Percentiles rank a stretch among this genome's conserved stretches.
Conservation (phyloP, 257 asterid genomes). For the Fraxinus anomala region DNA sequence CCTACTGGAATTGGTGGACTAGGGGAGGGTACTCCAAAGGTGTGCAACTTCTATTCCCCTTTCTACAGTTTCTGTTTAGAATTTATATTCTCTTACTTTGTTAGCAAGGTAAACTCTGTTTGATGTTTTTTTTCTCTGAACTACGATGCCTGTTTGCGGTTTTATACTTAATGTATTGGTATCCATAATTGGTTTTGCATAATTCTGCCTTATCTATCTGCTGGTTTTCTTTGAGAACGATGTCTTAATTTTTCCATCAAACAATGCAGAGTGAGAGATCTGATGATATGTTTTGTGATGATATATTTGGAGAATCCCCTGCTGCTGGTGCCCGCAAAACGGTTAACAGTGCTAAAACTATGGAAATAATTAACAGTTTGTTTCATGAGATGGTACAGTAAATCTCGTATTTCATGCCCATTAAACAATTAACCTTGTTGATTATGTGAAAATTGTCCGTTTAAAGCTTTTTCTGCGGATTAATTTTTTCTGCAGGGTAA, state of each 20-base stretch:
- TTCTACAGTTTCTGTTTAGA: not conserved
- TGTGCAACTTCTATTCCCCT: conserved; percentile 29
- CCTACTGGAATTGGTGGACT: conserved; percentile 70
- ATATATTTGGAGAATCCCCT: conserved; percentile 97
- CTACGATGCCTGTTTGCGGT: not conserved
- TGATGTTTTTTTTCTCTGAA: not conserved
- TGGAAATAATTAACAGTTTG: not conserved
- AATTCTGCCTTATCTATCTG: conserved; percentile 7
- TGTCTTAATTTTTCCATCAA: conserved; percentile 20
- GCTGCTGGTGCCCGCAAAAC: conserved; percentile 71
- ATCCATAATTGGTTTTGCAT: not conserved
- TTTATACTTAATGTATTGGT: no score
- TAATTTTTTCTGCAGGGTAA: conserved; percentile 58
- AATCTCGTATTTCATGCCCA: not conserved
- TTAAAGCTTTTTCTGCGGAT: not conserved
- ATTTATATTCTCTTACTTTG: not conserved
- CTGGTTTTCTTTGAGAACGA: conserved; percentile 13
- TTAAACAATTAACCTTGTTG: not conserved
- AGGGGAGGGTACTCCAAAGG: conserved; percentile 97
- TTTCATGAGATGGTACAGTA: not conserved
- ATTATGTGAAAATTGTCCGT: not conserved
- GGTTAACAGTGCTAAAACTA: conserved; percentile 34
- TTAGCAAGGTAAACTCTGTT: not conserved
- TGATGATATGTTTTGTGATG: conserved; percentile 81
- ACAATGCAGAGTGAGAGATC: conserved; percentile 84